Evolutionary conservation across 495 filamentous ascomycete species (phyloP).

Genomic region (Penicillium parvum): DNA sequence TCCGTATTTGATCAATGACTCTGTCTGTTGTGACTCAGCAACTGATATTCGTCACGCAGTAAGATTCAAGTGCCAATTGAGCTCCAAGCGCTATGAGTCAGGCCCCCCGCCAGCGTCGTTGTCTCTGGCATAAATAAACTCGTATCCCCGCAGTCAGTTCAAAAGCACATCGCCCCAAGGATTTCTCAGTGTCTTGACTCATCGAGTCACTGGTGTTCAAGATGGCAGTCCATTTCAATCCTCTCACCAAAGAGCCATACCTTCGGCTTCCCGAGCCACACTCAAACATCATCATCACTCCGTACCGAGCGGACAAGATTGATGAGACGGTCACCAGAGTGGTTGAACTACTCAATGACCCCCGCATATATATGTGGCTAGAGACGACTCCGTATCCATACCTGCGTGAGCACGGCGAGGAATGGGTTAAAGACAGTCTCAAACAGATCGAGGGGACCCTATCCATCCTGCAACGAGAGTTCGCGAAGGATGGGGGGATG

Average conservation of each 20-base stretch:
- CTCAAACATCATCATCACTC: conserved; percentile 28
- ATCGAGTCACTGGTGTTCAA: background rate
- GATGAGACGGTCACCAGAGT: conserved; percentile 4
- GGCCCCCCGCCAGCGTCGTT: no score
- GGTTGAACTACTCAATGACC: conserved; percentile 19
- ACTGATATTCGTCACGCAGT: no score
- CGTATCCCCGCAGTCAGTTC: background rate
- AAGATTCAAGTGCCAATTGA: no score
- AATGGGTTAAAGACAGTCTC: conserved; percentile 5
- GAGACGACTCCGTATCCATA: conserved; percentile 22
- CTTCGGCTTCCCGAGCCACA: conserved; percentile 22
- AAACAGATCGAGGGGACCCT: background rate
- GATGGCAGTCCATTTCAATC: conserved; percentile 11
- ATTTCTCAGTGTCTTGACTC: background rate
- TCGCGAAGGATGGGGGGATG: background rate
- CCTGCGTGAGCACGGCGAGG: conserved; percentile 12
- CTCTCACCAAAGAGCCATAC: conserved; percentile 20
- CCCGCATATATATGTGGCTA: conserved; percentile 13
- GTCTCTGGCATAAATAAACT: no score
- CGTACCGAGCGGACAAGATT: conserved; percentile 10
- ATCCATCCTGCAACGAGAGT: background rate
- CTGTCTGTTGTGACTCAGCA: no score
- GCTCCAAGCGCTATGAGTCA: no score
- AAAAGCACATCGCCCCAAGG: background rate
- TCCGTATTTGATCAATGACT: no score